These are phyloP conservation scores for Amanita jacksonii DNA, from an alignment of 768 basidiomycete species.

Conservation along the genomic window DNA sequence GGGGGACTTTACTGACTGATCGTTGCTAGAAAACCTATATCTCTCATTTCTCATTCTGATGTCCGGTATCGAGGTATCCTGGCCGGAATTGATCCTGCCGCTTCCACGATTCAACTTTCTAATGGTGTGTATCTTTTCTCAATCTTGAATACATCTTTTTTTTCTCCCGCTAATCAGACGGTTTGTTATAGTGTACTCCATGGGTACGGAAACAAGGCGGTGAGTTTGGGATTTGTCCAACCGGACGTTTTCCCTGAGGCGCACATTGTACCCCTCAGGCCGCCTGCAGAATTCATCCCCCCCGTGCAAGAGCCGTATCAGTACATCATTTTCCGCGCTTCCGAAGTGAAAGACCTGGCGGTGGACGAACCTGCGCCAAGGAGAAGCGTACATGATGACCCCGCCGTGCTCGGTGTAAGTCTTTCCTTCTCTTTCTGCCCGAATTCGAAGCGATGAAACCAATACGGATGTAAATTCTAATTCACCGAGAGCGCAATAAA, in stretches of 20 bases:
- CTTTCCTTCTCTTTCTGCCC: slow-evolving; percentile 8
- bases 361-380: slow-evolving; percentile 60
- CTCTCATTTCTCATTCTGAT: slow-evolving; percentile 85
- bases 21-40: slow-evolving; percentile 68
- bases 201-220: slow-evolving; percentile 84
- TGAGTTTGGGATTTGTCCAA: slow-evolving; percentile 27
- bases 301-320: slow-evolving; percentile 78
- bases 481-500: slow-evolving; percentile 29
- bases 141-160: slow-evolving; percentile 7
- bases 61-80: slow-evolving; percentile 85
- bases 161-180: slow-evolving; percentile 2
- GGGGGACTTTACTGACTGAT: neutral
- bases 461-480: slow-evolving; percentile 23
- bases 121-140: too few relatives aligned
- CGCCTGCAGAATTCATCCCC: slow-evolving; percentile 70
- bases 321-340: slow-evolving; percentile 87
- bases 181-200: slow-evolving; percentile 54
- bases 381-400: slow-evolving; percentile 72
- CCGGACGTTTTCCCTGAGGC: slow-evolving; percentile 16
- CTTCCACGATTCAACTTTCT: slow-evolving; percentile 80
- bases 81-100: slow-evolving; percentile 76
- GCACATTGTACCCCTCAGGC: slow-evolving; percentile 29
- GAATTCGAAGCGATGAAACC: slow-evolving; percentile 19
- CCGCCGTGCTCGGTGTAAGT: slow-evolving; percentile 72
- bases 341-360: slow-evolving; percentile 82